Evolutionary conservation across 169 alveolate genomes (phyloP), one percentile per base, ranked within the genome.

Genomic region (Eimeria zaria): DNA sequence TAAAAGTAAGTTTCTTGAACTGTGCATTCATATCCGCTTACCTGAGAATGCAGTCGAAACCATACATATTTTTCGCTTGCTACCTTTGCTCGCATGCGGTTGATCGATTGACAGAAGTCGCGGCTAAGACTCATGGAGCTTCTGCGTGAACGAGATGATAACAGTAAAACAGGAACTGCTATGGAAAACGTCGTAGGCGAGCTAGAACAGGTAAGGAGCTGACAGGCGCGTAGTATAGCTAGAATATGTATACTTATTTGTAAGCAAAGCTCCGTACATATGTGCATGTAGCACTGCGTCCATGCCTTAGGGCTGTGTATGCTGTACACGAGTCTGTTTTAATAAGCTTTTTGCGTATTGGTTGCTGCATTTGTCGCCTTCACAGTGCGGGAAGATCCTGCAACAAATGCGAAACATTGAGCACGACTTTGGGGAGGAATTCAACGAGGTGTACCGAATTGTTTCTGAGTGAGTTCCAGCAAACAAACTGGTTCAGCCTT

Each of bases 131-230:
- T 80, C 69, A 51, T 80, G 62, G 89, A 80, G 69, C 89, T 80
- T 18, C 41, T 80, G 18, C 51, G 48, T 80, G 89, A 80, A 51
- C 67, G 67, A 18, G 69, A 46, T n/a, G 89, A 44, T 14, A 80
- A 11, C n/a, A 46, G 44, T 53, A 80, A 44, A 39, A 80, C 51
- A 12, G 39, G 89, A 6, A 80, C 89, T 22, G 89, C 89, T 24
- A 80, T 80, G 89, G 89, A 80, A 80, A 80, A 80, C 44, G 89
- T 80, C 2, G 89, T 80, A 14, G 89, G 89, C 24, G 89, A 80
- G n/a, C 89, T 80, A 1, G 89, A 80, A 22, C 89, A 80, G 89
- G 89, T 80, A 51, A 46, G 41, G 69, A 7, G 46, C 44, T 41
- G 14, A 30, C 89, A 22, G 48, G 39, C 41, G 3, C 27, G n/a